phyloP scores from a whole-genome alignment of 1,139 yeast genomes.

The Yamadazyma atlantica region DNA sequence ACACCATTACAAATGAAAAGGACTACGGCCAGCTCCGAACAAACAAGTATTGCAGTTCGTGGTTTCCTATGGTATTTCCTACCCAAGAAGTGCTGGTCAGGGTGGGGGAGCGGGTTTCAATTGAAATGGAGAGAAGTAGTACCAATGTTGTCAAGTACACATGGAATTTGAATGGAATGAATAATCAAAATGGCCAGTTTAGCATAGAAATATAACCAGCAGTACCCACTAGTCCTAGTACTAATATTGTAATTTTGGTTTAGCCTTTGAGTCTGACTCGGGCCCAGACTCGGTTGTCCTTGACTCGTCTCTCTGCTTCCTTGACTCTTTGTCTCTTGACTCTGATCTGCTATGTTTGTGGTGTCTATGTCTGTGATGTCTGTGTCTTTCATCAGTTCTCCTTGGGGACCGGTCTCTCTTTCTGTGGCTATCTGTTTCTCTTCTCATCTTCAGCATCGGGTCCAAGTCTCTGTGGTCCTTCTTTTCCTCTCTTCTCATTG shows the following conservation, averaged over 20 bases:
- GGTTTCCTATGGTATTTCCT: slow-evolving; percentile 76
- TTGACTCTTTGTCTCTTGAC: slow-evolving; percentile 19
- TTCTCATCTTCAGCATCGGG: neutral
- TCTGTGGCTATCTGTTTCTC: slow-evolving; percentile 11
- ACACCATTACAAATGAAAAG: slow-evolving; percentile 27
- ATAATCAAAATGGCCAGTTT: too few relatives aligned
- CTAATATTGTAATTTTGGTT: too few relatives aligned
- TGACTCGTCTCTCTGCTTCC: neutral
- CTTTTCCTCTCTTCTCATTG: too few relatives aligned
- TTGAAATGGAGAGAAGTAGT: slow-evolving; percentile 16
- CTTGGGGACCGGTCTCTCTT: slow-evolving; percentile 14
- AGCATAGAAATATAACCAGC: too few relatives aligned
- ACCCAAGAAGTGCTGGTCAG: slow-evolving; percentile 46
- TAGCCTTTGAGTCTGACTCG: too few relatives aligned
- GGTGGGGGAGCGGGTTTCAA: slow-evolving; percentile 32
- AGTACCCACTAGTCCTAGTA: too few relatives aligned
- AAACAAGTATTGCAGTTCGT: slow-evolving; percentile 42
- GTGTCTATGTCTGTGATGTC: slow-evolving; percentile 28
- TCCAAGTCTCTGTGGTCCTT: too few relatives aligned
- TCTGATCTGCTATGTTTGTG: slow-evolving; percentile 44
- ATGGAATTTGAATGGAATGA: neutral
- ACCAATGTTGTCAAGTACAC: too few relatives aligned
- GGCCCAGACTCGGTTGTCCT: too few relatives aligned
- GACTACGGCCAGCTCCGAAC: neutral
- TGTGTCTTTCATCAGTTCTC: slow-evolving; percentile 8